phyloP scores from a whole-genome alignment of 1,284 basidiomycete species.

The Ganoderma lucidum region DNA sequence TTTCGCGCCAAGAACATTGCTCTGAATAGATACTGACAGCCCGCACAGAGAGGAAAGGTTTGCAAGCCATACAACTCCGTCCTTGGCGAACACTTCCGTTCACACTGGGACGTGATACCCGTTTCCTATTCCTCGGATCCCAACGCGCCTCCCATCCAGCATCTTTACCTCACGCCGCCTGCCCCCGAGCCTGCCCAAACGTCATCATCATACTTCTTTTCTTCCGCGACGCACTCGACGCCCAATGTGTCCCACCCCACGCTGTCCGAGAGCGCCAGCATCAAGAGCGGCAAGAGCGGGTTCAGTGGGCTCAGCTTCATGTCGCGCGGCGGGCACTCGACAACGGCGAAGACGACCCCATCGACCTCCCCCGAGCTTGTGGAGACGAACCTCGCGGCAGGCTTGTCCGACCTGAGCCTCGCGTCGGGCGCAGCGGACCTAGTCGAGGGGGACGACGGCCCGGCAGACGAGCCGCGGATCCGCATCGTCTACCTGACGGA shows the following conservation, averaged over 20 bases:
- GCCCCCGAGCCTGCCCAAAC: constrained; percentile 37
- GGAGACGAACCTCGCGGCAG: constrained; percentile 54
- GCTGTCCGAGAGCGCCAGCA: constrained; percentile 59
- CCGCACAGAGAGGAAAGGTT: constrained; percentile 79
- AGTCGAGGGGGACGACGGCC: constrained; percentile 37
- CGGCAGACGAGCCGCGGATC: constrained; percentile 45
- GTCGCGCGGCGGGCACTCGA: constrained; percentile 56
- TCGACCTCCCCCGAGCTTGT: constrained; percentile 61
- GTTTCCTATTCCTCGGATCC: constrained; percentile 60
- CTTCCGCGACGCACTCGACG: constrained; percentile 39
- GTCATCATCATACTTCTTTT: constrained; percentile 28
- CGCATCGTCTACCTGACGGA: constrained; percentile 81
- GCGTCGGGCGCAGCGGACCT: constrained; percentile 43
- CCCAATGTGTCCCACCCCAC: constrained; percentile 39
- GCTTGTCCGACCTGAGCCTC: constrained; percentile 68
- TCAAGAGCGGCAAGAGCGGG: constrained; percentile 56
- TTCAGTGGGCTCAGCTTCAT: constrained; percentile 61
- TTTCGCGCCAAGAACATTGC: not conserved
- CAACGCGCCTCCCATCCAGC: constrained; percentile 54
- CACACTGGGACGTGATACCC: constrained; percentile 85
- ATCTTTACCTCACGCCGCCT: constrained; percentile 50
- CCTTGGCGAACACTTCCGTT: constrained; percentile 91
- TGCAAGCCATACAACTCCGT: constrained; percentile 98
- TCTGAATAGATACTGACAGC: constrained; percentile 1
- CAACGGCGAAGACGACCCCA: constrained; percentile 52